A percentile compares a stretch with the other conserved stretches of the same genome.
phyloP scores from a whole-genome alignment of 768 basidiomycete genomes.

The Boletellus emodensis region DNA sequence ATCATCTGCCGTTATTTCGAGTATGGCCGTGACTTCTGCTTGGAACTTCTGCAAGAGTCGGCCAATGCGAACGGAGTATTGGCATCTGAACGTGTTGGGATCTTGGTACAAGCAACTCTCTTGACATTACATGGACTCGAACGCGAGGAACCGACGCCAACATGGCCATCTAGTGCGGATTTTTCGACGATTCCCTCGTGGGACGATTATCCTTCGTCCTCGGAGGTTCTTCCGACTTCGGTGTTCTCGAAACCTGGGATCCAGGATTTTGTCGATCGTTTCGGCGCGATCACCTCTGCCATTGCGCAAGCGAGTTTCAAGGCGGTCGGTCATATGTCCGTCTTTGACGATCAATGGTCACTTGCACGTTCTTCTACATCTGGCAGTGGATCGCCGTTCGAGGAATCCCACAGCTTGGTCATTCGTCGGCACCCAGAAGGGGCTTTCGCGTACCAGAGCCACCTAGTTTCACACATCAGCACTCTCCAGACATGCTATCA shows the following conservation, averaged over 20 bases:
- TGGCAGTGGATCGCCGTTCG: constrained; percentile 45
- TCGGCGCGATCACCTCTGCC: constrained; percentile 50
- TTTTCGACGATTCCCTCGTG: constrained; percentile 51
- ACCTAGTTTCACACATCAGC: constrained; percentile 57
- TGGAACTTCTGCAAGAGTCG: constrained; percentile 77
- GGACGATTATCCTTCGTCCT: constrained; percentile 69
- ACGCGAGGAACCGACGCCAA: constrained; percentile 61
- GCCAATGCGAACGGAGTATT: constrained; percentile 42
- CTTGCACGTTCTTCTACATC: constrained; percentile 43
- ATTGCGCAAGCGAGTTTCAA: constrained; percentile 61
- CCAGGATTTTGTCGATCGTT: constrained; percentile 67
- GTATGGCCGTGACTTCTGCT: constrained; percentile 74
- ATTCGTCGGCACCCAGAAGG: constrained; percentile 66
- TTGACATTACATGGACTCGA: constrained; percentile 70
- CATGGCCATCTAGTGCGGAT: constrained; percentile 76
- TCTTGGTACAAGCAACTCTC: constrained; percentile 75
- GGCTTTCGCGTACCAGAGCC: constrained; percentile 61
- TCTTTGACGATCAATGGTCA: constrained; percentile 85
- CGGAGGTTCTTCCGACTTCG: constrained; percentile 54
- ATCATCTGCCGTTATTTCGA: constrained; percentile 81
- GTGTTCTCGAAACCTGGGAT: constrained; percentile 62
- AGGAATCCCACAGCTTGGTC: constrained; percentile 66
- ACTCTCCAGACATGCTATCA: constrained; percentile 76
- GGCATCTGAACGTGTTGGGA: constrained; percentile 68
- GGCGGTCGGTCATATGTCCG: constrained; percentile 67